Percentiles rank a stretch among this genome's conserved stretches.
Evolutionary conservation across 768 basidiomycete species (phyloP).

Genomic region (Mycena floridula): DNA sequence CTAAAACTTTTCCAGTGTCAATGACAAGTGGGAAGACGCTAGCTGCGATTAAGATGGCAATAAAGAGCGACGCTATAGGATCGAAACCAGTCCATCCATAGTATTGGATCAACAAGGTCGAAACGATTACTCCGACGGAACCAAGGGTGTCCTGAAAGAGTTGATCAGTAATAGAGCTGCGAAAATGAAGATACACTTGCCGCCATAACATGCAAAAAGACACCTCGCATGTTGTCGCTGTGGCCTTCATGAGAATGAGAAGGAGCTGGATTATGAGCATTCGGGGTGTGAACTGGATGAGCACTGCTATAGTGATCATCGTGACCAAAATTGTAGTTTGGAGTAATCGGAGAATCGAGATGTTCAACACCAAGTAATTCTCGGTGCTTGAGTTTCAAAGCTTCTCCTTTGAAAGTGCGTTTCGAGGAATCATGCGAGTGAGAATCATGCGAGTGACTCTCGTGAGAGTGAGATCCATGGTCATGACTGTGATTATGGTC

Average conservation of each 20-base stretch:
- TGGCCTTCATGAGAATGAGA: conserved; percentile 69
- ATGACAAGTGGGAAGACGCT: conserved; percentile 94
- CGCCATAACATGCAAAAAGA: conserved; percentile 96
- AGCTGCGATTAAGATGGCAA: conserved; percentile 90
- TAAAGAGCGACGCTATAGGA: conserved; percentile 95
- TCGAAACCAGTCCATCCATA: conserved; percentile 99
- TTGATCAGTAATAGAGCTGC: conserved; percentile 4
- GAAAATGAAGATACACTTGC: conserved; percentile 35
- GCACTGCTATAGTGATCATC: conserved; percentile 45
- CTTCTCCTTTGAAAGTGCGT: conserved; percentile 33
- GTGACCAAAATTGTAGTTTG: conserved; percentile 49
- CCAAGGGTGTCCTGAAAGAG: conserved; percentile 79
- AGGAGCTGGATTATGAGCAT: conserved; percentile 47
- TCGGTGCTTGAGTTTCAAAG: conserved; percentile 26
- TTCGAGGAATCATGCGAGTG: conserved; percentile 26
- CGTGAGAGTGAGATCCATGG: background rate
- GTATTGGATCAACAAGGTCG: conserved; percentile 89
- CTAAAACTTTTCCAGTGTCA: conserved; percentile 85
- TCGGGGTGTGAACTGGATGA: conserved; percentile 35
- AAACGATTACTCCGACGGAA: conserved; percentile 96
- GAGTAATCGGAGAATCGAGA: conserved; percentile 57
- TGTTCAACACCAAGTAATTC: conserved; percentile 14
- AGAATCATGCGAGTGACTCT: conserved; percentile 24
- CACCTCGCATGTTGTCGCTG: conserved; percentile 98
- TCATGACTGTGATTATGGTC: background rate